Conservation (phyloP, 2,329 filamentous ascomycete species). For the Venturia nashicola region DNA sequence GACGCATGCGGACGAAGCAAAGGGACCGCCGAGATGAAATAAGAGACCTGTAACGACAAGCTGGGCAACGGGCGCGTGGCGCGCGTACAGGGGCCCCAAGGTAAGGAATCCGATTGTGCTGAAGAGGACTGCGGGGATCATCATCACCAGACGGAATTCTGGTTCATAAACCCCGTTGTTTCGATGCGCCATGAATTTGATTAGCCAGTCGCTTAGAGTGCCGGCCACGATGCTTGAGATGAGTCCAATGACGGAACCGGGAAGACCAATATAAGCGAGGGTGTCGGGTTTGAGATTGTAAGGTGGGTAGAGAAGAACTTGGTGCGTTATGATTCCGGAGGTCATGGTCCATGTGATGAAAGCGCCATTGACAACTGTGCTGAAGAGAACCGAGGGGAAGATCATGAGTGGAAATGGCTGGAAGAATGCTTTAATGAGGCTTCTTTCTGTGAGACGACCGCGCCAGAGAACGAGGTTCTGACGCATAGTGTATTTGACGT, state of each 20-base stretch:
- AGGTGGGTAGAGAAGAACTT: constrained; percentile 22
- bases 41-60: constrained; percentile 31
- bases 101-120: constrained; percentile 24
- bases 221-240: constrained; percentile 34
- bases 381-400: constrained; percentile 27
- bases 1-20: constrained; percentile 36
- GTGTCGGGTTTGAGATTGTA: constrained; percentile 37
- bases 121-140: constrained; percentile 13
- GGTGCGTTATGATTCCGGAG: constrained; percentile 35
- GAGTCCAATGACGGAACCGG: constrained; percentile 36
- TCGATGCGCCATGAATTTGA: constrained; percentile 16
- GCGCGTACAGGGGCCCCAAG: constrained; percentile 18
- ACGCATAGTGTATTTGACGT: constrained; percentile 1
- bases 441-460: constrained; percentile 4
- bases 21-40: constrained; percentile 36
- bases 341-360: constrained; percentile 30
- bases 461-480: constrained; percentile 1
- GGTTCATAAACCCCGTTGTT: constrained; percentile 20
- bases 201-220: constrained; percentile 32
- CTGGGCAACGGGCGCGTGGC: constrained; percentile 14
- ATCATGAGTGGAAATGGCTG: constrained; percentile 23
- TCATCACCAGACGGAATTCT: constrained; percentile 16
- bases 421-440: constrained; percentile 7
- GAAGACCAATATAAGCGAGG: constrained; percentile 39
- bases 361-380: constrained; percentile 30